Conservation (phyloP, 2,329 filamentous ascomycete genomes). For the Ilyonectria mors-panacis region DNA sequence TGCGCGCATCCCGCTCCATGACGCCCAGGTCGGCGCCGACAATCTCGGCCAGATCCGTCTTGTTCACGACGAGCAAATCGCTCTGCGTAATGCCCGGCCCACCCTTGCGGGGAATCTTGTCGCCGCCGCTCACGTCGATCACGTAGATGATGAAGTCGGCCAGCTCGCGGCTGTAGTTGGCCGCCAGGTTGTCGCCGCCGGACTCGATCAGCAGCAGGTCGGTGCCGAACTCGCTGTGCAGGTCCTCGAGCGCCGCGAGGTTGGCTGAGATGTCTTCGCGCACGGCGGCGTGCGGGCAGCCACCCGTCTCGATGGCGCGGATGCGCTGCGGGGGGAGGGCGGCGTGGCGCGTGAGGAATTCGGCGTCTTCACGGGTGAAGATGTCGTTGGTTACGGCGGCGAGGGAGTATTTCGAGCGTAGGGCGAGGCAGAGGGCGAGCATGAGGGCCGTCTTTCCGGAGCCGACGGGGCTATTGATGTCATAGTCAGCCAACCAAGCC, state of each 20-base stretch:
- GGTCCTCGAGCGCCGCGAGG: constrained; percentile 89
- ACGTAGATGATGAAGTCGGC: constrained; percentile 99
- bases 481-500: background rate
- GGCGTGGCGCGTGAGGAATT: constrained; percentile 91
- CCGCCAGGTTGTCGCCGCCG: constrained; percentile 95
- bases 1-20: constrained; percentile 94
- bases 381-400: constrained; percentile 99
- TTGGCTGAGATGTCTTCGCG: constrained; percentile 97
- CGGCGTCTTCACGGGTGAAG: constrained; percentile 97
- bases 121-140: constrained; percentile 95
- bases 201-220: constrained; percentile 95
- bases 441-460: constrained; percentile 98
- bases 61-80: constrained; percentile 94
- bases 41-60: constrained; percentile 92
- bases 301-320: constrained; percentile 96
- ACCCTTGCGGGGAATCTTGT: constrained; percentile 97
- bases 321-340: constrained; percentile 89
- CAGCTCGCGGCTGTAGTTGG: constrained; percentile 95
- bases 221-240: constrained; percentile 83
- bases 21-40: constrained; percentile 92
- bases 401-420: constrained; percentile 86
- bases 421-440: constrained; percentile 89
- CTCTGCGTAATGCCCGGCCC: constrained; percentile 98
- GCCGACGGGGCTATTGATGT: constrained; percentile 81
- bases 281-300: constrained; percentile 96